Evolutionary conservation across 2,329 filamentous ascomycete genomes (phyloP).

Genomic region (Bipolaris gigantea): DNA sequence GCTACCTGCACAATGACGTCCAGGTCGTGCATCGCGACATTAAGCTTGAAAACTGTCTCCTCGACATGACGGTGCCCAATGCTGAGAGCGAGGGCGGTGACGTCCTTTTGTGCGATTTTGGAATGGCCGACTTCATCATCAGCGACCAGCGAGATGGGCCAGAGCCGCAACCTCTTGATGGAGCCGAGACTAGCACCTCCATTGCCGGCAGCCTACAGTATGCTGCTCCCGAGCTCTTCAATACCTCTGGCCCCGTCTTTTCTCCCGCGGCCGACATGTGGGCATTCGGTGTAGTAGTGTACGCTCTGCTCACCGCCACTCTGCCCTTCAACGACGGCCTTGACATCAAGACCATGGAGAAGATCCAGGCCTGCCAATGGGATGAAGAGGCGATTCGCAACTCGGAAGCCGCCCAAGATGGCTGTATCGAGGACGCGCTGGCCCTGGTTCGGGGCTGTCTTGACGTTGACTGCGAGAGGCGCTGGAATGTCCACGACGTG

Average conservation of each 20-base stretch:
- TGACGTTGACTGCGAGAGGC: conserved; percentile 56
- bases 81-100: conserved; percentile 56
- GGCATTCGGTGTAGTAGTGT: conserved; percentile 67
- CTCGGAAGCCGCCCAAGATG: conserved; percentile 43
- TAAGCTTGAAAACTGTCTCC: conserved; percentile 69
- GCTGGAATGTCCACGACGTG: conserved; percentile 61
- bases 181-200: conserved; percentile 57
- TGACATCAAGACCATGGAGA: conserved; percentile 59
- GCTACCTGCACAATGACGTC: conserved; percentile 69
- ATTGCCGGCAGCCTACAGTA: conserved; percentile 64
- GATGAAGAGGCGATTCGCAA: conserved; percentile 54
- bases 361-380: conserved; percentile 64
- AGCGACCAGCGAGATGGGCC: conserved; percentile 56
- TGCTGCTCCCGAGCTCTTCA: conserved; percentile 55
- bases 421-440: conserved; percentile 51
- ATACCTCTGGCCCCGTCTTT: conserved; percentile 46
- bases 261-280: conserved; percentile 65
- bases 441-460: conserved; percentile 64
- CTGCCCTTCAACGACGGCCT: conserved; percentile 66
- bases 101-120: conserved; percentile 68
- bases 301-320: conserved; percentile 61
- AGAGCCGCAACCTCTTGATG: conserved; percentile 51
- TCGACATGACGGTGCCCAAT: conserved; percentile 57
- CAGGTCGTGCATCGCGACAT: conserved; percentile 68
- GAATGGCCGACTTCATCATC: conserved; percentile 68